Evolutionary conservation across 2,329 filamentous ascomycete species (phyloP).

Genomic region (Westerdykella ornata): DNA sequence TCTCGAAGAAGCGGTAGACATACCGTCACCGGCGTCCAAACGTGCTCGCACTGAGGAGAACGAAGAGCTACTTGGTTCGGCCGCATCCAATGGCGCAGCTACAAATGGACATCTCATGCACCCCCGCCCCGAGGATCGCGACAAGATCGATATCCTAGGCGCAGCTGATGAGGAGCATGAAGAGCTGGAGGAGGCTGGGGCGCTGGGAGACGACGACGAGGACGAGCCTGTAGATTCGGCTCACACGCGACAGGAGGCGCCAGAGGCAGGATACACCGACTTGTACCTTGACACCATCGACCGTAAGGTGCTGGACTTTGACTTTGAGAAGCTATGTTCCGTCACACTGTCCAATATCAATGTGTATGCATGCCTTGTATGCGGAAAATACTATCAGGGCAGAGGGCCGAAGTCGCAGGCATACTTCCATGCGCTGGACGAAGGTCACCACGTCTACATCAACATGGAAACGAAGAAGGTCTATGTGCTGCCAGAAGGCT

Average conservation of each 20-base stretch:
- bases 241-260: conserved; percentile 65
- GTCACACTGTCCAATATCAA: conserved; percentile 96
- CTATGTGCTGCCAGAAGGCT: conserved; percentile 89
- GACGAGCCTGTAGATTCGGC: conserved; percentile 38
- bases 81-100: conserved; percentile 15
- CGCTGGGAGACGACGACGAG: conserved; percentile 28
- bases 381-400: conserved; percentile 96
- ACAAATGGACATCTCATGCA: conserved; percentile 29
- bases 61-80: conserved; percentile 30
- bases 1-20: conserved; percentile 37
- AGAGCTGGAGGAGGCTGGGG: conserved; percentile 33
- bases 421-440: conserved; percentile 94
- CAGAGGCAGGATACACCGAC: conserved; percentile 84
- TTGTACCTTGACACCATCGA: conserved; percentile 97
- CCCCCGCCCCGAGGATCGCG: conserved; percentile 19
- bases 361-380: conserved; percentile 94
- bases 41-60: conserved; percentile 42
- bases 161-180: conserved; percentile 34
- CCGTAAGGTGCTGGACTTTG: conserved; percentile 87
- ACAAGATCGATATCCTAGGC: conserved; percentile 29
- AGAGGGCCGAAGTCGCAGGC: conserved; percentile 90
- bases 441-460: conserved; percentile 95
- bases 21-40: conserved; percentile 45
- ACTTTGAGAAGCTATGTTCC: conserved; percentile 98
- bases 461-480: conserved; percentile 92